A percentile compares a stretch with the other conserved stretches of the same genome.
phyloP scores from a whole-genome alignment of 129 eudicot genomes.

The Solidago caesia region DNA sequence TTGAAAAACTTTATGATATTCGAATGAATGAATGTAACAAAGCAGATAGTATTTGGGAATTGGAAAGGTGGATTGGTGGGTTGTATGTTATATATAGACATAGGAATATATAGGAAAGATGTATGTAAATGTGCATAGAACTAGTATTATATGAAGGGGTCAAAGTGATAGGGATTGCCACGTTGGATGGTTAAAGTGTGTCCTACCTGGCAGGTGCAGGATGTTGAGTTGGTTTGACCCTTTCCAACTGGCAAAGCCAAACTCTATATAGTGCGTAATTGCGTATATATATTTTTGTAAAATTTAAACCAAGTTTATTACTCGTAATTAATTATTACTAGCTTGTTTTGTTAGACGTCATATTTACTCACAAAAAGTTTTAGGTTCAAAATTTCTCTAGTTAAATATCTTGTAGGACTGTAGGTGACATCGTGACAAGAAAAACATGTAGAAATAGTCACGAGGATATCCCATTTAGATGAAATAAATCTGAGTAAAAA shows the following conservation, averaged over 20 bases:
- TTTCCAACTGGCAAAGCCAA: conserved; percentile 15
- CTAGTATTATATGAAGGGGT: conserved; percentile 12
- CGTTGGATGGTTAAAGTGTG: conserved; percentile 24
- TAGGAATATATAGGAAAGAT: conserved; percentile 1
- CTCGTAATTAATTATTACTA: no score
- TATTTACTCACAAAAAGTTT: no score
- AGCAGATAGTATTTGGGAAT: conserved; percentile 23
- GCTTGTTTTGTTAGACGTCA: no score
- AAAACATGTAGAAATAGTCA: no score
- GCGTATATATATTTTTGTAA: no score
- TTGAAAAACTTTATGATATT: not conserved
- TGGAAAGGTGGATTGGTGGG: conserved; percentile 4
- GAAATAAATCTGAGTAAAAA: no score
- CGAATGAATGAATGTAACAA: not conserved
- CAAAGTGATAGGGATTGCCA: conserved; percentile 28
- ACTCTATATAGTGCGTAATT: not conserved
- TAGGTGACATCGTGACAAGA: no score
- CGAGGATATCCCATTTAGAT: no score
- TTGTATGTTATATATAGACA: conserved; percentile 10
- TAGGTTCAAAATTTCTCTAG: no score
- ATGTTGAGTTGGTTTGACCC: conserved; percentile 25
- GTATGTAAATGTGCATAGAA: not conserved
- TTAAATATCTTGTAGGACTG: no score
- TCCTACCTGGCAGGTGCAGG: conserved; percentile 31
- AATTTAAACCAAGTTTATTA: no score